Conservation (phyloP, 768 basidiomycete genomes). For the Hericium coralloides region DNA sequence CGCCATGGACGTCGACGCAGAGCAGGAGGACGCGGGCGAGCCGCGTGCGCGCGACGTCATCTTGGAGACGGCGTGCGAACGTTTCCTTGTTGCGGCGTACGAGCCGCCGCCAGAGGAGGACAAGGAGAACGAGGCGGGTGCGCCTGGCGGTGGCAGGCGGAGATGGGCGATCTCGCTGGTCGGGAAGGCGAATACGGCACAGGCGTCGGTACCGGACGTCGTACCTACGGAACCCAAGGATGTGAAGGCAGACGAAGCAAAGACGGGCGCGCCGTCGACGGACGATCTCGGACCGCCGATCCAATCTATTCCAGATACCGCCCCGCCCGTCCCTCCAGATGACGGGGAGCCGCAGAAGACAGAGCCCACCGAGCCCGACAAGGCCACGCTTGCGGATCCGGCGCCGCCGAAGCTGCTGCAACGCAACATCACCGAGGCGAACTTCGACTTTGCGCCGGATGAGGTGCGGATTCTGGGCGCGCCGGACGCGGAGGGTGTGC, state of each 20-base stretch:
- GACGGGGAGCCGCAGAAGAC: not conserved
- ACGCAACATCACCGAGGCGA: constrained; percentile 6
- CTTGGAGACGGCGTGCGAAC: constrained; percentile 22
- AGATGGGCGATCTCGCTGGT: no score
- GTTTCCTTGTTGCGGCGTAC: constrained; percentile 18
- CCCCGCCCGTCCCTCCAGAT: not conserved
- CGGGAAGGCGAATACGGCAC: no score
- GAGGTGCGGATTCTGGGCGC: constrained; percentile 21
- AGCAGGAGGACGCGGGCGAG: not conserved
- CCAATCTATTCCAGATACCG: no score
- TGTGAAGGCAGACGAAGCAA: constrained; percentile 4
- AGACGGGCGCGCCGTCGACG: constrained; percentile 4
- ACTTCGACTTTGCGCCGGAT: constrained; percentile 20
- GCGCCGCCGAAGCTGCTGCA: constrained; percentile 2
- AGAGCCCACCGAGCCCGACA: not conserved
- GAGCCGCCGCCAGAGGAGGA: constrained; percentile 4
- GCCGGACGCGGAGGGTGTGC: constrained; percentile 13
- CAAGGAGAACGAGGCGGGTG: constrained; percentile 6
- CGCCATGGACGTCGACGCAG: no score
- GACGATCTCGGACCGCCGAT: constrained; percentile 1
- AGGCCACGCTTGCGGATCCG: not conserved
- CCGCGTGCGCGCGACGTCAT: constrained; percentile 15
- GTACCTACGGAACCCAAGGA: not conserved
- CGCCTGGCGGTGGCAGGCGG: no score
- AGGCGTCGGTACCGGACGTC: not conserved